Evolutionary conservation across 768 basidiomycete species (phyloP).

Genomic region (Melanogaster broomeanus): DNA sequence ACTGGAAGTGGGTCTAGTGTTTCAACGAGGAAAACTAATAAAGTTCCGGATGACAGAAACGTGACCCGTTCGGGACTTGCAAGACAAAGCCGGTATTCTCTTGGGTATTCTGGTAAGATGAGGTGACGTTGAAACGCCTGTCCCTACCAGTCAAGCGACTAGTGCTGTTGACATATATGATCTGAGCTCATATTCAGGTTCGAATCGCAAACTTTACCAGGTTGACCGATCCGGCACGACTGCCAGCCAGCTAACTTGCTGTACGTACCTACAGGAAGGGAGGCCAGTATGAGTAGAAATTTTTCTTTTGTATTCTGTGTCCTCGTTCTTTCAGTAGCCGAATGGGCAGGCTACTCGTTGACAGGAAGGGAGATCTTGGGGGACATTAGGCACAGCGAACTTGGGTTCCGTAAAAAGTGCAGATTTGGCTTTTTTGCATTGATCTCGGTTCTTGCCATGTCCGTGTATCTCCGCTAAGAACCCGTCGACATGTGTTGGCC

Average conservation of each 20-base stretch:
- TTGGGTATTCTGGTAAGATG: constrained; percentile 24
- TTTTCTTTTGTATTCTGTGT: constrained; percentile 15
- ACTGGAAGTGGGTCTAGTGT: constrained; percentile 27
- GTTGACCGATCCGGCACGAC: no score
- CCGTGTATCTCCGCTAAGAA: constrained; percentile 34
- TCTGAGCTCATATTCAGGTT: constrained; percentile 24
- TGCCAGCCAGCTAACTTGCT: no score
- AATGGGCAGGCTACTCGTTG: background rate
- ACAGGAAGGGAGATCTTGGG: no score
- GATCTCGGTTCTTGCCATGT: constrained; percentile 28
- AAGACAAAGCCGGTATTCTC: constrained; percentile 21
- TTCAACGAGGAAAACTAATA: constrained; percentile 23
- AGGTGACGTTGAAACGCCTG: constrained; percentile 2
- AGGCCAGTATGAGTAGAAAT: no score
- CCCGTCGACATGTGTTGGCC: constrained; percentile 13
- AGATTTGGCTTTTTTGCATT: constrained; percentile 37
- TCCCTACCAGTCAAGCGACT: constrained; percentile 10
- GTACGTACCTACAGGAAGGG: no score
- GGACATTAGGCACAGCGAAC: constrained; percentile 22
- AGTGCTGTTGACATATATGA: constrained; percentile 17
- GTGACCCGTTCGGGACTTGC: constrained; percentile 28
- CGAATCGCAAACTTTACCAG: constrained; percentile 31
- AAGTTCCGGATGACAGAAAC: constrained; percentile 28
- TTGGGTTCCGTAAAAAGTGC: constrained; percentile 33
- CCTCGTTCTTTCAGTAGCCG: background rate